Base-by-base conservation (phyloP, 306 rosid species). In the Inga oerstediana region DNA sequence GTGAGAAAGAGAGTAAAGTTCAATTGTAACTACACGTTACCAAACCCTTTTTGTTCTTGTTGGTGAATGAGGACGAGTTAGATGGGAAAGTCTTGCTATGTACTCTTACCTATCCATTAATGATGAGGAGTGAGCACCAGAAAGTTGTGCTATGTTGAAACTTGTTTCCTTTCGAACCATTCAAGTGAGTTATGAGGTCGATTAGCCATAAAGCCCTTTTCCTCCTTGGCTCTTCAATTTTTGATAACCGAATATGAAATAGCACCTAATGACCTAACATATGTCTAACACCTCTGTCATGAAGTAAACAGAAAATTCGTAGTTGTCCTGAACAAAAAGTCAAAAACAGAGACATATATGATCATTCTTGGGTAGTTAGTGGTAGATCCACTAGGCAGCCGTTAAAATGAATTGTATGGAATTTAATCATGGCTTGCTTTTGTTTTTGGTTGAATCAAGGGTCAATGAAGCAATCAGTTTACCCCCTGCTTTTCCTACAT, bases 391-490 rank as follows among this genome's bases (percentile, higher is more conserved):
- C 86, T 68, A 74, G 24, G 84, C 72, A 51, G 54, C 68, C 13
- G 41, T 74, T 41, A 39, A 67, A 32, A 16, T 19, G 30, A 69
- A 77, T 52, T 58, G 76, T 69, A 22, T 70, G 77, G 41, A 44
- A 45, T 45, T 59, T 41, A 37, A 37, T 34, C 51, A 0, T 75
- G 82, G 65, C 70, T 66, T 74, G 72, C 37, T 59, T 66, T 76
- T 79, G 80, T 44, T 49, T 43, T 79, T 30, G 34, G 72, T 49
- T 80, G 86, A 76, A 86, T 67, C 65, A 72, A 39, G 45, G 72
- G 84, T 82, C 86, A 84, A 84, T 58, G 83, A 54, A 79, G 82
- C 75, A 48, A 79, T 79, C 83, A 88, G 83, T 85, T 79, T 79
- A 27, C 59, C 78, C 82, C 67, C 61, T 30, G 15, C 62, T 75